Evolutionary conservation across 78 protist species (phyloP).

Genomic region (Dictyostelium intermedium): DNA sequence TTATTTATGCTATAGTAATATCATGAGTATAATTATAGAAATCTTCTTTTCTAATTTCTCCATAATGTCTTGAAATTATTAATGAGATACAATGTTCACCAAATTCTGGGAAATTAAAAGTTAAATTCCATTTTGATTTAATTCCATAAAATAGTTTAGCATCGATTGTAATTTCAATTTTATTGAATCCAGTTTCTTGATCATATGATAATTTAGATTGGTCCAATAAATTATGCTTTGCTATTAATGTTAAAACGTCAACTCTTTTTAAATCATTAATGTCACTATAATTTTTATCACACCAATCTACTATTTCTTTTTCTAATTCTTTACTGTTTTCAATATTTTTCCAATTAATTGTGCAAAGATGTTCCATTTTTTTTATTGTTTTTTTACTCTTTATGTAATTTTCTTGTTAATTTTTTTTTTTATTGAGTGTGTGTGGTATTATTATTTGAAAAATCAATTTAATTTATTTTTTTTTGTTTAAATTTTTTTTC

Average conservation of each 20-base stretch:
- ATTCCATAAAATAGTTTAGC: constrained; percentile 47
- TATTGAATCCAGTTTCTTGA: neutral
- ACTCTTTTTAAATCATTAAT: neutral
- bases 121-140: neutral
- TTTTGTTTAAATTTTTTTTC: neutral
- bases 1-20: neutral
- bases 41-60: constrained; percentile 5
- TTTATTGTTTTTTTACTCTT: neutral
- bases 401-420: too few species aligned
- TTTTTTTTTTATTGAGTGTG: neutral
- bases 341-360: constrained; percentile 16
- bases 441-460: neutral
- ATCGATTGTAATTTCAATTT: neutral
- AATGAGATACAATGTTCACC: neutral
- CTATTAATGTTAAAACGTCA: constrained; percentile 30
- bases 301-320: constrained; percentile 38
- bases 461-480: neutral
- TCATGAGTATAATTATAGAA: neutral
- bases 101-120: constrained; percentile 8
- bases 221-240: neutral
- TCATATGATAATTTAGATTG: neutral
- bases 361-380: constrained; percentile 13
- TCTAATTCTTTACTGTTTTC: neutral
- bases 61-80: neutral
- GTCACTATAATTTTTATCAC: constrained; percentile 7